Conservation (phyloP, 139 green algal genomes). For the Chlorella ohadii region DNA sequence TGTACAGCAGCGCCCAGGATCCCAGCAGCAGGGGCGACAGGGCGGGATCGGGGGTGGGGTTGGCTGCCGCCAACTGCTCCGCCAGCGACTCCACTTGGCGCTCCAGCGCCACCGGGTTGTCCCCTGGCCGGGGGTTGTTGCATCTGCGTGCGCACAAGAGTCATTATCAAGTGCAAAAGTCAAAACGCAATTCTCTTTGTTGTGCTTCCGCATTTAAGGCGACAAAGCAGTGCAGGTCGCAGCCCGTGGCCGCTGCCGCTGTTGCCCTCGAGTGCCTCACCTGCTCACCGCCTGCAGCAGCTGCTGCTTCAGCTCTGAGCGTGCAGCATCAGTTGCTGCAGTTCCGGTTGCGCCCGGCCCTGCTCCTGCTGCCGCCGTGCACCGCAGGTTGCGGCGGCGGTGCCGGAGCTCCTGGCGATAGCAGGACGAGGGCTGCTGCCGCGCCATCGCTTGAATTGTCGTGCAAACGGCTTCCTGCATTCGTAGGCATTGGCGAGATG, state of each 20-base stretch:
- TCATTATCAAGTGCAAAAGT: too few species aligned
- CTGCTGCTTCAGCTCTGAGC: neutral
- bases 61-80: neutral
- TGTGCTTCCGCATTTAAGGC: too few species aligned
- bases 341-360: neutral
- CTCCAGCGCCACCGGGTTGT: conserved; percentile 2
- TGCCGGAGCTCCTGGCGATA: neutral
- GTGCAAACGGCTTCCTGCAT: neutral
- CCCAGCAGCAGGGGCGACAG: conserved; percentile 3
- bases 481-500: neutral
- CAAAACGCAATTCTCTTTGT: too few species aligned
- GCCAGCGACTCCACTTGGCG: neutral
- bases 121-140: conserved; percentile 24
- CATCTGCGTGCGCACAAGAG: neutral
- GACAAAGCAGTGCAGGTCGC: too few species aligned
- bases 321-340: neutral
- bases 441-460: neutral
- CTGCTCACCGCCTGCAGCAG: conserved; percentile 17
- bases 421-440: neutral
- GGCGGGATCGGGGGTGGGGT: neutral
- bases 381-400: neutral
- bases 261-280: neutral
- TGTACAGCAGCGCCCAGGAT: conserved; percentile 20
- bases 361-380: neutral
- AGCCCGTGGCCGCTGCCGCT: too few species aligned